Evolutionary conservation across 768 basidiomycete species (phyloP).

Genomic region (Trametes cinnabarina): DNA sequence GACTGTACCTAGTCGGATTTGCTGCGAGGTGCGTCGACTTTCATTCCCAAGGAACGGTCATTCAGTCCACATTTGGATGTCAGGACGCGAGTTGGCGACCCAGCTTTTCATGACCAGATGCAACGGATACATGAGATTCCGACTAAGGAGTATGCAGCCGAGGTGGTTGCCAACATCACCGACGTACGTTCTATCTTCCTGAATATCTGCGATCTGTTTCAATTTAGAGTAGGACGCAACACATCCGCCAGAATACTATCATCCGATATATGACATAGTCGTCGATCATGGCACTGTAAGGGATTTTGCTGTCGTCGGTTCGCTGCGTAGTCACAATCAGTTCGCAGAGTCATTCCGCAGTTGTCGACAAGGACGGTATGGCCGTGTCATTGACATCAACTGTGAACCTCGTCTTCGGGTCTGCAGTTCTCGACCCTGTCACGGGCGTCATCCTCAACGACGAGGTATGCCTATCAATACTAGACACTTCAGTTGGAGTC

Average conservation of each 20-base stretch:
- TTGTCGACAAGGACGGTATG: constrained; percentile 82
- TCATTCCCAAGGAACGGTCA: neutral
- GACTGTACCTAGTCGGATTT: constrained; percentile 51
- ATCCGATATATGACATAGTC: constrained; percentile 73
- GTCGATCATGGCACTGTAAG: constrained; percentile 86
- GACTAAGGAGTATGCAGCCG: constrained; percentile 64
- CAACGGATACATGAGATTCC: constrained; percentile 60
- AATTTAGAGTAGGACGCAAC: constrained; percentile 62
- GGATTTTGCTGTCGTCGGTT: constrained; percentile 3
- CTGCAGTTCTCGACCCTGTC: constrained; percentile 77
- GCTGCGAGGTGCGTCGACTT: constrained; percentile 47
- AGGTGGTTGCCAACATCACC: constrained; percentile 67
- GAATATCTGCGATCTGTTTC: neutral
- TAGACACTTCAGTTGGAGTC: too few species aligned
- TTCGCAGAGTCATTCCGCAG: constrained; percentile 75
- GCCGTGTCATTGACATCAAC: constrained; percentile 86
- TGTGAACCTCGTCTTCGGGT: constrained; percentile 88
- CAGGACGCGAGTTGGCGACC: constrained; percentile 85
- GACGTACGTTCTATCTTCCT: constrained; percentile 55
- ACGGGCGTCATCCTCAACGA: constrained; percentile 92
- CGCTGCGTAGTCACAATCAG: neutral
- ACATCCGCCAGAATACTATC: constrained; percentile 79
- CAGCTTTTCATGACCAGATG: constrained; percentile 57
- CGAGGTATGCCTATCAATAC: constrained; percentile 50
- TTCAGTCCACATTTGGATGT: neutral